phyloP scores from a whole-genome alignment of 2,329 filamentous ascomycete genomes.

The Colletotrichum chlorophyti region DNA sequence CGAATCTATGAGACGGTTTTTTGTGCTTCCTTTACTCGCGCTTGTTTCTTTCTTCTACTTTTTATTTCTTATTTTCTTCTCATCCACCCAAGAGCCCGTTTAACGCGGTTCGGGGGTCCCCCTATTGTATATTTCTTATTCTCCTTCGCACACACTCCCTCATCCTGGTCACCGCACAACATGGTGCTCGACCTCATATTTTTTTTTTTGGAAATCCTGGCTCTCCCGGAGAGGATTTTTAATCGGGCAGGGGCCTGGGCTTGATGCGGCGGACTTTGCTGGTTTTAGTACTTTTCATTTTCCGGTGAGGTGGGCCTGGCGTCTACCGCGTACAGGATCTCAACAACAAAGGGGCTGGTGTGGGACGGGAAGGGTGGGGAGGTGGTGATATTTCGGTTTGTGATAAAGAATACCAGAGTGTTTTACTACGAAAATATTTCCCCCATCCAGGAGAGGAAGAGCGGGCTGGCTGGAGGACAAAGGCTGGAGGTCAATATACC shows the following conservation, averaged over 20 bases:
- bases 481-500: slow-evolving; percentile 19
- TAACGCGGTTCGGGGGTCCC: too few species aligned
- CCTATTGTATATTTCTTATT: slow-evolving; percentile 26
- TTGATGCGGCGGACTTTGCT: neutral
- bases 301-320: slow-evolving; percentile 28
- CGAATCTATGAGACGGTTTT: slow-evolving; percentile 26
- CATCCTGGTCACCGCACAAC: neutral
- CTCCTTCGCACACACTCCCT: neutral
- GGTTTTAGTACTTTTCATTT: too few species aligned
- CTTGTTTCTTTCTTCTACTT: slow-evolving; percentile 2
- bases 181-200: neutral
- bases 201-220: too few species aligned
- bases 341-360: too few species aligned
- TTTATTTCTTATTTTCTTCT: neutral
- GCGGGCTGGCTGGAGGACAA: neutral
- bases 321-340: slow-evolving; percentile 20
- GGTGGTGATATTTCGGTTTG: neutral
- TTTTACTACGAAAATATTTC: too few species aligned
- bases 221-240: slow-evolving; percentile 27
- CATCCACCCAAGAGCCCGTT: neutral
- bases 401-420: slow-evolving; percentile 24
- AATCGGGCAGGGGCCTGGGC: slow-evolving; percentile 15
- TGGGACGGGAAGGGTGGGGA: neutral
- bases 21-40: slow-evolving; percentile 8
- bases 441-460: too few species aligned